phyloP scores from a whole-genome alignment of 2,329 filamentous ascomycete genomes.

The Ustilaginoidea virens region DNA sequence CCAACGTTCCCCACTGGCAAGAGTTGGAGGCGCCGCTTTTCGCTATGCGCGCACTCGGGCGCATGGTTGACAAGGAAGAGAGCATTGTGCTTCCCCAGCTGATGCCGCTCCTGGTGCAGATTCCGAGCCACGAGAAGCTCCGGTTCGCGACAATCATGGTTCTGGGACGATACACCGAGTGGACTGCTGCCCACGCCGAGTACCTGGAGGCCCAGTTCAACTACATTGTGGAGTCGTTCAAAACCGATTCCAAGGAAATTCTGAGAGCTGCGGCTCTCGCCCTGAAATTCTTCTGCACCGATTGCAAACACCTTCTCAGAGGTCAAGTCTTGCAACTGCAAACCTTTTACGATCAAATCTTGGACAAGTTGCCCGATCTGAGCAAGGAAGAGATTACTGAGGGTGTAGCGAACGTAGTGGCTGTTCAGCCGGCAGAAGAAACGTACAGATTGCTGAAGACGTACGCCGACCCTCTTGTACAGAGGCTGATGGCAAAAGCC shows the following conservation, averaged over 20 bases:
- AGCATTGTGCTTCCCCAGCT: constrained; percentile 75
- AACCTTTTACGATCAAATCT: constrained; percentile 77
- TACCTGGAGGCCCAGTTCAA: constrained; percentile 86
- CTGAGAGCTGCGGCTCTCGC: constrained; percentile 82
- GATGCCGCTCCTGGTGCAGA: constrained; percentile 85
- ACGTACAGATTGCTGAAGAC: constrained; percentile 77
- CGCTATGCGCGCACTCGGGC: constrained; percentile 86
- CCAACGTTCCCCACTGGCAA: constrained; percentile 85
- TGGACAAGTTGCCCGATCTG: constrained; percentile 68
- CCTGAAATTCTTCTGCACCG: constrained; percentile 93
- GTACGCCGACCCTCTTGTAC: constrained; percentile 83
- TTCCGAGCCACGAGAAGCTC: constrained; percentile 93
- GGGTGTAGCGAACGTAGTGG: constrained; percentile 82
- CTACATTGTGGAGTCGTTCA: constrained; percentile 89
- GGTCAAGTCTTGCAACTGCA: constrained; percentile 77
- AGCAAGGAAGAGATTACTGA: constrained; percentile 96
- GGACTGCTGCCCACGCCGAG: constrained; percentile 88
- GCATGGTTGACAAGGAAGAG: constrained; percentile 88
- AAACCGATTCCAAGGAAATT: constrained; percentile 78
- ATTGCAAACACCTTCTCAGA: constrained; percentile 77
- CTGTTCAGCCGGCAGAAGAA: constrained; percentile 66
- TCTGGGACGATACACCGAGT: constrained; percentile 89
- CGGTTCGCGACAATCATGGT: constrained; percentile 98
- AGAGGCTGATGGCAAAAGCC: constrained; percentile 72
- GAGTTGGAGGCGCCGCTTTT: constrained; percentile 90